A percentile compares a stretch with the other conserved stretches of the same genome.
Evolutionary conservation across 371 early-diverging fungal species (phyloP).

Genomic region (Syncephalastrum contaminatum): DNA sequence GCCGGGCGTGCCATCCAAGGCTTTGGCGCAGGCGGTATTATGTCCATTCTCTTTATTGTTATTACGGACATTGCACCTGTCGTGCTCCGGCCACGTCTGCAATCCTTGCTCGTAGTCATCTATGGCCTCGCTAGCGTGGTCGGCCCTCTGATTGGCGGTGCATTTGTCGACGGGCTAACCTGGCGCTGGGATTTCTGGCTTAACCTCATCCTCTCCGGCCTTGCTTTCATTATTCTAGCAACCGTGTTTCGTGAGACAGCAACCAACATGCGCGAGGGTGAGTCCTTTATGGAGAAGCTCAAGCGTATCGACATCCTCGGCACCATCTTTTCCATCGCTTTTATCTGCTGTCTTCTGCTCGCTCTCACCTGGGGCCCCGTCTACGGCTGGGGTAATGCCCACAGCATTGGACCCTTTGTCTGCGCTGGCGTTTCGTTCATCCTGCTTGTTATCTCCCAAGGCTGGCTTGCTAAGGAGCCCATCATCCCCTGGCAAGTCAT

Average conservation of each 20-base stretch:
- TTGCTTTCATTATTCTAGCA: slow-evolving; percentile 50
- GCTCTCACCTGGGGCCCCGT: slow-evolving; percentile 49
- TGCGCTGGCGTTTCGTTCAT: slow-evolving; percentile 14
- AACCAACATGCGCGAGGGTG: slow-evolving; percentile 24
- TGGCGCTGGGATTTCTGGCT: slow-evolving; percentile 79
- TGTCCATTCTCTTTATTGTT: slow-evolving; percentile 68
- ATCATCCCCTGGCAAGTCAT: slow-evolving; percentile 13
- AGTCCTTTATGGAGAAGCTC: slow-evolving; percentile 48
- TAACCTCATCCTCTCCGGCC: slow-evolving; percentile 68
- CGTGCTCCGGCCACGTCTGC: slow-evolving; percentile 67
- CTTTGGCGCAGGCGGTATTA: slow-evolving; percentile 70
- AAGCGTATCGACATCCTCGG: slow-evolving; percentile 59
- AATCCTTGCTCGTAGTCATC: slow-evolving; percentile 55
- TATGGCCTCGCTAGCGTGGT: slow-evolving; percentile 71
- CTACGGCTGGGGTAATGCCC: slow-evolving; percentile 12
- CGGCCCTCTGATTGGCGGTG: slow-evolving; percentile 71
- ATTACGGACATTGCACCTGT: slow-evolving; percentile 72
- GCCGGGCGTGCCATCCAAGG: slow-evolving; percentile 69
- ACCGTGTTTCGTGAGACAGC: slow-evolving; percentile 40
- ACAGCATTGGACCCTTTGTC: slow-evolving; percentile 18
- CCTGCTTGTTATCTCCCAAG: slow-evolving; percentile 12
- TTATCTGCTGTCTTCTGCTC: slow-evolving; percentile 38
- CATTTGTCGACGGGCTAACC: slow-evolving; percentile 56
- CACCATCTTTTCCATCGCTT: slow-evolving; percentile 11
- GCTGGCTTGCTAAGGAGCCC: slow-evolving; percentile 21